A percentile compares a stretch with the other conserved stretches of the same genome.
Conservation (phyloP, 2,329 filamentous ascomycete genomes). For the Erysiphe pulchra region DNA sequence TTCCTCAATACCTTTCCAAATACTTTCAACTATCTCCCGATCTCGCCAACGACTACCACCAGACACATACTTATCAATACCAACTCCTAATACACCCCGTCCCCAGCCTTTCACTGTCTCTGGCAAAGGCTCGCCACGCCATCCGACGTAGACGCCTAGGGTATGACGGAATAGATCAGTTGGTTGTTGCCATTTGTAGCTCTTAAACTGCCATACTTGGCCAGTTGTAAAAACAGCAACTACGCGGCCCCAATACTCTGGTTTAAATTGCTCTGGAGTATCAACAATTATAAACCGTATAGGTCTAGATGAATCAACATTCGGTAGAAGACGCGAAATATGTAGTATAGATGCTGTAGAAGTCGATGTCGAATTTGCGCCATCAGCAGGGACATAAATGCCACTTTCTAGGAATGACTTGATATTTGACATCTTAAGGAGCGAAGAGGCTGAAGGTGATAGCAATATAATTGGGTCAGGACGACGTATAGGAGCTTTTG, state of each 20-base stretch:
- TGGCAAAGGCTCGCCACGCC: conserved; percentile 61
- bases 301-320: conserved; percentile 41
- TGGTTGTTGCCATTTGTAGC: conserved; percentile 84
- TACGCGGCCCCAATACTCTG: conserved; percentile 88
- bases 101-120: conserved; percentile 64
- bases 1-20: conserved; percentile 74
- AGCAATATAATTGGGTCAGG: conserved; percentile 84
- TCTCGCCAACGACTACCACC: conserved; percentile 46
- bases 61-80: conserved; percentile 63
- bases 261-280: conserved; percentile 80
- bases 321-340: conserved; percentile 50
- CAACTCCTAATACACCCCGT: conserved; percentile 50
- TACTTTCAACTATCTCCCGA: conserved; percentile 71
- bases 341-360: conserved; percentile 54
- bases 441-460: conserved; percentile 80
- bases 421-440: conserved; percentile 87
- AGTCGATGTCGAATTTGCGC: conserved; percentile 29
- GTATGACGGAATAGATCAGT: conserved; percentile 76
- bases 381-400: conserved; percentile 50
- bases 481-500: conserved; percentile 23
- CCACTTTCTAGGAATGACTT: conserved; percentile 80
- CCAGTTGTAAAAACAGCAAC: conserved; percentile 95
- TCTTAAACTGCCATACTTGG: conserved; percentile 96
- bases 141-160: conserved; percentile 71
- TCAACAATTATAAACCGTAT: conserved; percentile 92